Percentiles rank a stretch among this genome's conserved stretches.
Evolutionary conservation across 345 rosid species (phyloP).

Genomic region (Excoecaria cochinchinensis): DNA sequence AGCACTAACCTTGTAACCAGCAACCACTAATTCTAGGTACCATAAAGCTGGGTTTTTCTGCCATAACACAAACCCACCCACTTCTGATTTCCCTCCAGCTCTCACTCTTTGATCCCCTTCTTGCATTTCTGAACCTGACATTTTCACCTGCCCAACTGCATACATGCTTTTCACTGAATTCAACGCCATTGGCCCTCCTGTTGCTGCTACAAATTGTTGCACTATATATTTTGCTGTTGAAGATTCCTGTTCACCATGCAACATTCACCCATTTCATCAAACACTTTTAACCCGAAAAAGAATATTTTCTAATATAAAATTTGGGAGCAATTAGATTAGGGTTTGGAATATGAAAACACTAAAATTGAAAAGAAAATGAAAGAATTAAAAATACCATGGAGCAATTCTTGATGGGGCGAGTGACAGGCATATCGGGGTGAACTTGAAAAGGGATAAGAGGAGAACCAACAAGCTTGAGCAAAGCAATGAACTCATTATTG

Average conservation of each 20-base stretch:
- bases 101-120: slow-evolving; percentile 51
- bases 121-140: slow-evolving; percentile 75
- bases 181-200: slow-evolving; percentile 64
- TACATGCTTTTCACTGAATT: slow-evolving; percentile 67
- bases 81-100: slow-evolving; percentile 53
- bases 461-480: slow-evolving; percentile 89
- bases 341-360: too few relatives aligned
- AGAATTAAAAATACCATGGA: slow-evolving; percentile 53
- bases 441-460: slow-evolving; percentile 85
- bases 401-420: slow-evolving; percentile 47
- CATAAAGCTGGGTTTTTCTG: slow-evolving; percentile 90
- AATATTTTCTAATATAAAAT: too few relatives aligned
- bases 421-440: slow-evolving; percentile 44
- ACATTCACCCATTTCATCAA: neutral
- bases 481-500: slow-evolving; percentile 71
- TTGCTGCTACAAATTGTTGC: slow-evolving; percentile 81
- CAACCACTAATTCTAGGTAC: slow-evolving; percentile 76
- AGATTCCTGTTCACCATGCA: slow-evolving; percentile 47
- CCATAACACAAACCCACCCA: slow-evolving; percentile 90
- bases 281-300: too few relatives aligned
- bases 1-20: slow-evolving; percentile 85
- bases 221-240: slow-evolving; percentile 87
- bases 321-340: too few relatives aligned
- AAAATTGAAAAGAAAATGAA: too few relatives aligned
- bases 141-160: slow-evolving; percentile 85